Evolutionary conservation across 2,329 filamentous ascomycete genomes (phyloP), one percentile per base, ranked within the genome.

Genomic region (Penicillium digitatum): DNA sequence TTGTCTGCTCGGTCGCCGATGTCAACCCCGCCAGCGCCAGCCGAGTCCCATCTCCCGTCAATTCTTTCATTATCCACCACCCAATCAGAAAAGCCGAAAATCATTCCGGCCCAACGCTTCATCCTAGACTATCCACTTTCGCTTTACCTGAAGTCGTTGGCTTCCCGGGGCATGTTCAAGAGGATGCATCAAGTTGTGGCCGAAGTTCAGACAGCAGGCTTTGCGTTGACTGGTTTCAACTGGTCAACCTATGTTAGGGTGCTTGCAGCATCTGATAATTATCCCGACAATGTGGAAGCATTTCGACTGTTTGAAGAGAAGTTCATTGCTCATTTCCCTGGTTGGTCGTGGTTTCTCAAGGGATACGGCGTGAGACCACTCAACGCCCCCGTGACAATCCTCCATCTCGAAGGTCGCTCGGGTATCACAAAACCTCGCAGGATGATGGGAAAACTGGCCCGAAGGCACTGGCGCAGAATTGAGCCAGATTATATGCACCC

Each of bases 191-290:
- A 74, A 8, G 72, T 82, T 16, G 70, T 91, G 27, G 71, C 78
- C 22, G 72, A 80, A n/a, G 76, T 92, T 11, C 76, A 83, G 9
- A 68, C 70, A 1, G 79, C 81, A 38, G 93, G 92, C 11, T 96
- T 93, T 75, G 76, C 78, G 27, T 73, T 96, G 54, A 87, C 90
- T 66, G 86, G 83, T 68, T 81, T 81, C 64, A 91, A 89, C 62
- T 95, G 90, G 90, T 94, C 95, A 69, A 79, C 82, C 48, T 86
- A 89, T 60, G 81, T 96, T 52, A 83, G 87, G 64, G 73, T 80
- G 48, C 82, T 96, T 27, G 83, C 85, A 24, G 76, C 79, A 14
- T 78, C 84, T 51, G 79, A 81, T 43, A 78, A 81, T 43, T 81
- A 82, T 64, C 74, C 83, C 45, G 79, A 87, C 54, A 71, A 73